A percentile compares a stretch with the other conserved stretches of the same genome.
phyloP scores from a whole-genome alignment of 768 basidiomycete genomes.

The Lactarius evosmus region DNA sequence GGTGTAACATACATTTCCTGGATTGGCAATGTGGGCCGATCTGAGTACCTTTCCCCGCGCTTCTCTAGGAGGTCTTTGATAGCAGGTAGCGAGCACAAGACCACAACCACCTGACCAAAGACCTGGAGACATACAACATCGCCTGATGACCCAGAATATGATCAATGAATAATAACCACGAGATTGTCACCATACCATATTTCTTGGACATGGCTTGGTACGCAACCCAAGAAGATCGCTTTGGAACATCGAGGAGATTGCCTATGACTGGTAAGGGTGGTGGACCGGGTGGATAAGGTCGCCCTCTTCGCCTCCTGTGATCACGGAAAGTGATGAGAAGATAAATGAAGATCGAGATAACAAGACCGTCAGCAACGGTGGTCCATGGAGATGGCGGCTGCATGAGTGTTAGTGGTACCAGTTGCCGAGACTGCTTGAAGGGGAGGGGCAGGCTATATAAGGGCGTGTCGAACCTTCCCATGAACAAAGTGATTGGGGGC shows the following conservation, averaged over 20 bases:
- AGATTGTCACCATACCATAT: slow-evolving; percentile 12
- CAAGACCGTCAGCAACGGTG: background rate
- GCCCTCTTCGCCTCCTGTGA: slow-evolving; percentile 3
- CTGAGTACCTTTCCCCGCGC: slow-evolving; percentile 11
- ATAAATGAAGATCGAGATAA: background rate
- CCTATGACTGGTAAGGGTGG: slow-evolving; percentile 7
- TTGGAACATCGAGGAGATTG: slow-evolving; percentile 19
- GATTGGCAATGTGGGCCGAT: slow-evolving; percentile 12
- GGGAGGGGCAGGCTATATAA: too few species aligned
- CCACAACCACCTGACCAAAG: slow-evolving; percentile 12
- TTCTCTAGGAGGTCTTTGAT: slow-evolving; percentile 20
- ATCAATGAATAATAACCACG: background rate
- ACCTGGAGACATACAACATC: slow-evolving; percentile 14
- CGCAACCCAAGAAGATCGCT: background rate
- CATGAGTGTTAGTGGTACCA: too few species aligned
- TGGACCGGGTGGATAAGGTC: slow-evolving; percentile 13
- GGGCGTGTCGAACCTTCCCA: too few species aligned
- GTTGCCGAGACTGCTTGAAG: too few species aligned
- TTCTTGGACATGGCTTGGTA: slow-evolving; percentile 9
- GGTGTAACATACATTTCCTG: background rate
- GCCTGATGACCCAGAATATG: background rate
- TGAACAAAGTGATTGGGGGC: too few species aligned
- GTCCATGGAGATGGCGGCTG: too few species aligned
- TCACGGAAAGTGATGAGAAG: background rate
- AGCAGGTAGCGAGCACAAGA: background rate